Evolutionary conservation across 2,329 filamentous ascomycete species (phyloP), one percentile per base, ranked within the genome.

Genomic region (Coniochaeta hoffmannii): DNA sequence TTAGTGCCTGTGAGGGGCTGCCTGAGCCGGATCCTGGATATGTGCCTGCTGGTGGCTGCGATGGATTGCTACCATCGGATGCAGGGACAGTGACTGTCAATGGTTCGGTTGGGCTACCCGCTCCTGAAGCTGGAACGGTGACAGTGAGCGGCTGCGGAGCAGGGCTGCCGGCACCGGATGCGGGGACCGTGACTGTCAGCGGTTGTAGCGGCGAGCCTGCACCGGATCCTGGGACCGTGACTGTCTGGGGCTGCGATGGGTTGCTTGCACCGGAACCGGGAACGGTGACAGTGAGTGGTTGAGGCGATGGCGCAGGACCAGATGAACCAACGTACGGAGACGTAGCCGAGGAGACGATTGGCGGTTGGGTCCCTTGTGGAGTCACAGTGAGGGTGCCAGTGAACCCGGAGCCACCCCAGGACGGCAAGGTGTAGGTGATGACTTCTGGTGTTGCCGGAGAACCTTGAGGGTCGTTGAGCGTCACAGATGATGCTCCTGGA

Each of bases 341-440:
- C 38, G 31, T 17, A 31, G 22, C 30, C 28, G 34, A 15, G 44
- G 28, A 22, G 5, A 32, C 51, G 53, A n/a, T 6, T 22, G 46
- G n/a, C n/a, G n/a, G 12, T 26, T 36, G 36, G 14, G 55, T 32
- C 6, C 31, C 35, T 12, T 31, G n/a, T 2, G 58, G 58, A 4
- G 56, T 54, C 9, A 60, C 28, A 14, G 59, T 61, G 32, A 61
- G 30, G 1, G 57, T 58, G 11, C 50, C 55, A 8, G 52, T 51
- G 30, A 50, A 49, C 4, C 58, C 52, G 2, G 57, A 11, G 12
- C 53, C 57, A 8, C 55, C 22, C 36, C 55, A 60, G 1, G 56
- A 50, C 10, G 59, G 52, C 5, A 63, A 38, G 1, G 62, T 63
- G 57, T 61, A 62, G 2, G 59, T 61, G 24, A 63, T 34, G n/a